Percentiles rank a stretch among this genome's conserved stretches.
Conservation (phyloP, 495 filamentous ascomycete species). For the Bathelium albidoporum region DNA sequence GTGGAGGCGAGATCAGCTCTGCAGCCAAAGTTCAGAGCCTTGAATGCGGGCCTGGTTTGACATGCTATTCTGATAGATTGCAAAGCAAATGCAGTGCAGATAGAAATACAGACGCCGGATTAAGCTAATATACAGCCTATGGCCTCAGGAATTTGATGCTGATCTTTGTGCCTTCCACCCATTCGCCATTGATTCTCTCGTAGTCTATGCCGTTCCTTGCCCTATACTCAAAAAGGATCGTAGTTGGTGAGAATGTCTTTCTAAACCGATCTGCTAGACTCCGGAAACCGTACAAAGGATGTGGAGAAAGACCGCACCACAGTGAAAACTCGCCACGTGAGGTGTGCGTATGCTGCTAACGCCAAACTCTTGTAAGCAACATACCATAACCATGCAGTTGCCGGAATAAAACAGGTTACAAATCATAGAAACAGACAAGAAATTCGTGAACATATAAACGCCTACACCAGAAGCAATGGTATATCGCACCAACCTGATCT, state of each 20-base stretch:
- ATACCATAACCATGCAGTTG: too few species aligned
- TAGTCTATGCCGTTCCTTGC: background rate
- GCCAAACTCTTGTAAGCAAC: too few species aligned
- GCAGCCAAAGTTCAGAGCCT: background rate
- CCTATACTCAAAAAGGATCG: background rate
- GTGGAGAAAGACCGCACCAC: too few species aligned
- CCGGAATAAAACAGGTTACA: too few species aligned
- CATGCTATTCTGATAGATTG: constrained; percentile 3
- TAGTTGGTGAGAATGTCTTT: background rate
- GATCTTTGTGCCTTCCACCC: background rate
- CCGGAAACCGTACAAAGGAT: too few species aligned
- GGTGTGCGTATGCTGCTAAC: too few species aligned
- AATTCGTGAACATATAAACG: background rate
- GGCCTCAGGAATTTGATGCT: background rate
- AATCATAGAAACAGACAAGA: background rate
- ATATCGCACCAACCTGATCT: background rate
- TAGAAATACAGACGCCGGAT: background rate
- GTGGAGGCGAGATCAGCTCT: too few species aligned
- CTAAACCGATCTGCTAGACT: background rate
- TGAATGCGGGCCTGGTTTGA: too few species aligned
- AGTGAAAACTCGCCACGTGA: too few species aligned
- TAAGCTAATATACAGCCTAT: background rate
- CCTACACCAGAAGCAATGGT: background rate
- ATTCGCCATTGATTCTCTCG: background rate
- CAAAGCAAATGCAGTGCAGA: background rate